phyloP scores from a whole-genome alignment of 225 moss, liverwort and hornwort species.

The Pseudoscleropodium purum region DNA sequence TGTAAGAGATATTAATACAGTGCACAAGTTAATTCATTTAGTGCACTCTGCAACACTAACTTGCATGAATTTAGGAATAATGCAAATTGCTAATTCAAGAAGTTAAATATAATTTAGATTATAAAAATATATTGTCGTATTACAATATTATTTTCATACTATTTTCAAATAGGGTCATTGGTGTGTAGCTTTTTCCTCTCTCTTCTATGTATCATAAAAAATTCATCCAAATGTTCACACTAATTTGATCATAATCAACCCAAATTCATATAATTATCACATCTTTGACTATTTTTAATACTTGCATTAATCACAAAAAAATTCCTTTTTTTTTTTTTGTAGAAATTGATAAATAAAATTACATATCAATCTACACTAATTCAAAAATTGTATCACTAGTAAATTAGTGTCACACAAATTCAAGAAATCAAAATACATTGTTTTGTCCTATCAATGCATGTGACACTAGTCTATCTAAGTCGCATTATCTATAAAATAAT shows the following conservation, averaged over 20 bases:
- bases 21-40: background rate
- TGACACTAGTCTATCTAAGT: too few relatives aligned
- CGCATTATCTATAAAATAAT: background rate
- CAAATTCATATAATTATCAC: background rate
- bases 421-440: background rate
- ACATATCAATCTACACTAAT: background rate
- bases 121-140: background rate
- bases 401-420: background rate
- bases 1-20: too few relatives aligned
- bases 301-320: background rate
- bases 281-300: background rate
- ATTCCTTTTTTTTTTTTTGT: background rate
- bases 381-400: background rate
- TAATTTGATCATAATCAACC: background rate
- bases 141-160: background rate
- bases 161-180: background rate
- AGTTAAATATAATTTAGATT: background rate
- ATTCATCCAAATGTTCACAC: background rate
- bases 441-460: too few relatives aligned
- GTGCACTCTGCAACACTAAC: background rate
- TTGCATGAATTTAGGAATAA: background rate
- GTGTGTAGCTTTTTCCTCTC: background rate
- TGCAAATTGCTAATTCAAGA: background rate
- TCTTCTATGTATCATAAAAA: background rate
- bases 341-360: background rate